Conservation (phyloP, 2,329 filamentous ascomycete genomes). For the Clonostachys rosea region DNA sequence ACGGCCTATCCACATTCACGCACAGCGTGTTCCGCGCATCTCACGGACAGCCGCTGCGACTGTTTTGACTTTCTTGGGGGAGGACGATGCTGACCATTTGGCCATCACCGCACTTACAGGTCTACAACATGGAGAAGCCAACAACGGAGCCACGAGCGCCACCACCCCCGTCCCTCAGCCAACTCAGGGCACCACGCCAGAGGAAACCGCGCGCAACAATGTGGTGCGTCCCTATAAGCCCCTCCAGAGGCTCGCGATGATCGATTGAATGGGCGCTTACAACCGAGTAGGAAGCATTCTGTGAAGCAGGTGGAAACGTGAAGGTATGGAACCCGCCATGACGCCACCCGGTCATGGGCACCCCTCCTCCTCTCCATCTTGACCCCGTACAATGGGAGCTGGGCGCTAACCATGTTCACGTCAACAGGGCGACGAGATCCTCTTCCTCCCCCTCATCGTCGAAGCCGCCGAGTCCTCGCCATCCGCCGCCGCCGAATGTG, state of each 20-base stretch:
- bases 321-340: slow-evolving; percentile 32
- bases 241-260: neutral
- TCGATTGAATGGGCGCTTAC: slow-evolving; percentile 3
- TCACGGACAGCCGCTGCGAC: neutral
- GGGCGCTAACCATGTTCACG: neutral
- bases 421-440: slow-evolving; percentile 77
- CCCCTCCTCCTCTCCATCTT: neutral
- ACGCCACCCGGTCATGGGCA: neutral
- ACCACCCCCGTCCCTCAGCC: neutral
- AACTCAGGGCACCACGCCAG: slow-evolving; percentile 41
- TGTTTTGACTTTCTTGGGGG: neutral
- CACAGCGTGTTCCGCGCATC: neutral
- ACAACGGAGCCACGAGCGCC: neutral
- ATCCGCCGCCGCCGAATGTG: slow-evolving; percentile 75
- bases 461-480: slow-evolving; percentile 93
- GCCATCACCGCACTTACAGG: neutral
- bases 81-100: no score
- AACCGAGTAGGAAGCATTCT: slow-evolving; percentile 65
- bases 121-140: neutral
- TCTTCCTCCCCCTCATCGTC: slow-evolving; percentile 89
- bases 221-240: slow-evolving; percentile 48
- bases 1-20: neutral
- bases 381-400: neutral
- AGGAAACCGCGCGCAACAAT: slow-evolving; percentile 59
- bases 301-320: slow-evolving; percentile 64